Base-by-base conservation (phyloP, 352 stramenopile genomes). In the Pythium insidiosum region DNA sequence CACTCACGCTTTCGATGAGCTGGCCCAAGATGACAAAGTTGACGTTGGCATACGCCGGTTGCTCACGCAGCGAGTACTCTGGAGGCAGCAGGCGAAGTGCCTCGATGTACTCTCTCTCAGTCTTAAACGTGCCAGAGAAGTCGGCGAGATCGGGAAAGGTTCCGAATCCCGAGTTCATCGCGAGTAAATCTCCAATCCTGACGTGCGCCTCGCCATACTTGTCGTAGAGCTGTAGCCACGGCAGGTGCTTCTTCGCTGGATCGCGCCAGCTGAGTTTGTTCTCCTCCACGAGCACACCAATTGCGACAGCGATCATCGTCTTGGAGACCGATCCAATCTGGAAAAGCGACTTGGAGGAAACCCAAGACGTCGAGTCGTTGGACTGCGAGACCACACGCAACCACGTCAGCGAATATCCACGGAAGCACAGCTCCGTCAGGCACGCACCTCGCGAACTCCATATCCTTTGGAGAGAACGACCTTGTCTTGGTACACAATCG, bases 21-120 rank as follows among this genome's bases (percentile, higher is more conserved):
- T 82, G 58, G 0, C 74, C 74, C 18, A 85, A 49, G 36, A 84
- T 73, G 1, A 60, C 69, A 42, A 77, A 85, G 48, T 84, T 83
- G 19, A 65, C 38, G 33, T 84, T 87, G 21, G 68, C 47, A 47
- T 84, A 84, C 44, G 76, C 70, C 26, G 77, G 72, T 9, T 57
- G 65, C 16, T 62, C 60, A 19, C 71, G 68, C 19, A 84, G 56
- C 2, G 60, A 52, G 40, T 75, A 65, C 18, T 58, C 36, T 0
- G 70, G 70, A 33, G 69, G 53, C 3, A 74, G 55, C 43, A 71
- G 53, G 2, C 39, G 47, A 6, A 84, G 57, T 3, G 47, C 56
- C 11, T 59, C 69, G 0, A 73, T 35, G 0, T 68, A 58, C 19
- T 68, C 52, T 16, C 44, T 29, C 11, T 78, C 61, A 0, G 69